Base-by-base conservation (phyloP, 495 filamentous ascomycete genomes). In the Copromyces sp. region DNA sequence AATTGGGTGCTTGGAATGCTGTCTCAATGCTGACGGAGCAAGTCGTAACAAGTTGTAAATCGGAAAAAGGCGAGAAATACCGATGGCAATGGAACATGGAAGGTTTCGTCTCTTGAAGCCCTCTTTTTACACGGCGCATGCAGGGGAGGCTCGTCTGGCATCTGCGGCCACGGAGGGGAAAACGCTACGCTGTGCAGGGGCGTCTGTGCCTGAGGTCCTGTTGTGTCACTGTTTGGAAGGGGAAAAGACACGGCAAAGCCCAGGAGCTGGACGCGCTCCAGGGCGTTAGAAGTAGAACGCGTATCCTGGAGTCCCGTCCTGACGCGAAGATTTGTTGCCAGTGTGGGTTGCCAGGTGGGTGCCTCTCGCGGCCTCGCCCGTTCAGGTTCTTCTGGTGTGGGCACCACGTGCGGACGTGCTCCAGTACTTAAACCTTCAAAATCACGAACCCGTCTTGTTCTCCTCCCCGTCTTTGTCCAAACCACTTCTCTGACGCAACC, bases 351-450 rank as follows among this genome's bases (percentile, higher is more conserved):
- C 53, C 29, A 65, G 29, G 29, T 65, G 53, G 47, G 53, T 65
- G 53, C 53, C 53, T 65, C 53, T 65, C 53, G 53, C 24, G 24
- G 24, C 6, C 53, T n/a, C n/a, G n/a, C n/a, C 53, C 29, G 53
- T 65, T 65, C 53, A 35, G 53, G 29, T 35, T 65, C 53, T 65
- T 65, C 53, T 65, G 53, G 41, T 35, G 72, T 74, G 74, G 73
- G 72, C 53, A 73, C 72, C 74, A 68, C 74, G 70, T 74, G 69
- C 75, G 20, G 73, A 75, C 75, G 76, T 73, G 76, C 69, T 44
- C 47, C 73, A 59, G 47, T 77, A 79, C 78, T 80, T 80, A 79
- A 80, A 74, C 47, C 47, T 53, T 59, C 47, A 29, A 35, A 76
- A 39, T 73, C 74, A 69, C 73, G 75, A 68, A 68, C 70, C 70